A percentile compares a stretch with the other conserved stretches of the same genome.
phyloP scores from a whole-genome alignment of 176 grass and related monocot species.

The Cenchrus americanus region DNA sequence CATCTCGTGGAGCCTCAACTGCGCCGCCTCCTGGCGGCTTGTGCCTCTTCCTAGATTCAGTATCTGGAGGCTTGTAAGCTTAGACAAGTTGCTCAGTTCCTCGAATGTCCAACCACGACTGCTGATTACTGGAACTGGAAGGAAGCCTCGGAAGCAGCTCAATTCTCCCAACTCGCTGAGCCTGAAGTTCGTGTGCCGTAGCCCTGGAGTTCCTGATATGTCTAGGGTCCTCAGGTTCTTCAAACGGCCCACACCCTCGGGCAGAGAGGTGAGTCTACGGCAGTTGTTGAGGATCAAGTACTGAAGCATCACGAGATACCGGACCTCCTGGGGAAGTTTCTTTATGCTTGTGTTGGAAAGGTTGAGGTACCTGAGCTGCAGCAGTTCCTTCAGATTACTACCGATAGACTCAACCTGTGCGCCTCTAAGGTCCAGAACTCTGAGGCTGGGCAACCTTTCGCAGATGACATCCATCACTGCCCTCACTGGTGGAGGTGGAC shows the following conservation, averaged over 20 bases:
- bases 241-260: background rate
- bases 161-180: background rate
- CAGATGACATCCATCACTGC: background rate
- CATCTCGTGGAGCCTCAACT: background rate
- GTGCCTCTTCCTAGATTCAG: background rate
- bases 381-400: background rate
- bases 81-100: background rate
- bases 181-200: no score
- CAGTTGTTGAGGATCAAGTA: constrained; percentile 22
- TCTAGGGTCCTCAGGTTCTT: constrained; percentile 11
- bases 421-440: constrained; percentile 25
- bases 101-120: background rate
- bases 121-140: background rate
- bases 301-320: background rate
- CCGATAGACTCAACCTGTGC: background rate
- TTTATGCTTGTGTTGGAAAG: background rate
- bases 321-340: background rate
- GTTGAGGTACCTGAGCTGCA: constrained; percentile 28
- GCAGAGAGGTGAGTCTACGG: background rate
- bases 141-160: constrained; percentile 10
- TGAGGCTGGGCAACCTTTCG: background rate
- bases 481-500: background rate
- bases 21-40: background rate
- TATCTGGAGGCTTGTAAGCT: constrained; percentile 13
- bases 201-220: background rate